A percentile compares a stretch with the other conserved stretches of the same genome.
phyloP scores from a whole-genome alignment of 2,329 filamentous ascomycete species.

The Aspergillus ibericus region DNA sequence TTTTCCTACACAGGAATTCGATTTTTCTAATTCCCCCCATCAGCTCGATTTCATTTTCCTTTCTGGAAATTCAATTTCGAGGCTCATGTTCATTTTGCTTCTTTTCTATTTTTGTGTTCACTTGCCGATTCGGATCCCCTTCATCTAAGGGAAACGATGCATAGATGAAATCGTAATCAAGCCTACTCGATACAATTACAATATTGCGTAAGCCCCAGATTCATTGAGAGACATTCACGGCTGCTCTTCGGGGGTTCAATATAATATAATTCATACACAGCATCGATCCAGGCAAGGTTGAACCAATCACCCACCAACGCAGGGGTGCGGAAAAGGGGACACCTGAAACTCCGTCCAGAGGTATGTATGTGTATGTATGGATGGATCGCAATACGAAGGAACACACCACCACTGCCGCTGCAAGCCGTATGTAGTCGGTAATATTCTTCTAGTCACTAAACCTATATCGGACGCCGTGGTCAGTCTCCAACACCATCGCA shows the following conservation, averaged over 20 bases:
- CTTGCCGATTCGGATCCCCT: not conserved
- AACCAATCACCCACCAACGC: conserved; percentile 6
- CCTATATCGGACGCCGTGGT: not conserved
- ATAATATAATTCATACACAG: not conserved
- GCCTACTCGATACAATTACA: not conserved
- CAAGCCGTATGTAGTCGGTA: conserved; percentile 16
- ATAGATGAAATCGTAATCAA: conserved; percentile 1
- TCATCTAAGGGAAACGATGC: not conserved
- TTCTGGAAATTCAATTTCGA: conserved; percentile 5
- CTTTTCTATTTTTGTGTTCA: conserved; percentile 14
- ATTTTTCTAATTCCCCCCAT: not conserved
- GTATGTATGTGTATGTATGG: not conserved
- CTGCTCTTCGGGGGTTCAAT: not conserved
- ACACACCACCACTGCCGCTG: not conserved
- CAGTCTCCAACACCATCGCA: not conserved
- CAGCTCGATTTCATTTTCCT: not conserved
- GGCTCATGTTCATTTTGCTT: conserved; percentile 14
- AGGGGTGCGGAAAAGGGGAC: conserved; percentile 16
- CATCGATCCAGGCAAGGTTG: not conserved
- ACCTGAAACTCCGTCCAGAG: conserved; percentile 19
- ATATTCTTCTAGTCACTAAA: not conserved
- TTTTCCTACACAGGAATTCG: not conserved
- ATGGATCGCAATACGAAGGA: conserved; percentile 10
- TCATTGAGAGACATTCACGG: not conserved
- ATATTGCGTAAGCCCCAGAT: not conserved